Percentiles rank a stretch among this genome's conserved stretches.
Evolutionary conservation across 768 basidiomycete genomes (phyloP).

Genomic region (Rhizopogon sp.): DNA sequence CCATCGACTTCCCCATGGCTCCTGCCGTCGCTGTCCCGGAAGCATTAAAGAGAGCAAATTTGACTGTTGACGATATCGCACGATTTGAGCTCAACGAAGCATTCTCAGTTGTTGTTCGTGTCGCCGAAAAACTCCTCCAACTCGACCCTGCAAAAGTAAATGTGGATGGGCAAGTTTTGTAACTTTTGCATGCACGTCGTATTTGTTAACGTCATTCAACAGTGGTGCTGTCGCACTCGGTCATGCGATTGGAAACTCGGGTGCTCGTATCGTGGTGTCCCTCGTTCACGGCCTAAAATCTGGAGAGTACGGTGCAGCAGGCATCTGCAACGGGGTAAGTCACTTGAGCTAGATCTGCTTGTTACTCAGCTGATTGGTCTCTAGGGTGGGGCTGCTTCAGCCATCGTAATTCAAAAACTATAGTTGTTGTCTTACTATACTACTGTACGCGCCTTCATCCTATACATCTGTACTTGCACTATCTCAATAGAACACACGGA

Average conservation of each 20-base stretch:
- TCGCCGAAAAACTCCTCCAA: slow-evolving; percentile 85
- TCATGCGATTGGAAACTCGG: slow-evolving; percentile 95
- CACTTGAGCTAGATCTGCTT: neutral
- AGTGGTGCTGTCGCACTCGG: slow-evolving; percentile 97
- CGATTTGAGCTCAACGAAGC: slow-evolving; percentile 98
- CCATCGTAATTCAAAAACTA: slow-evolving; percentile 83
- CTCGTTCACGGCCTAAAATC: slow-evolving; percentile 87
- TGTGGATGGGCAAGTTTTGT: slow-evolving; percentile 62
- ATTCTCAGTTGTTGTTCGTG: slow-evolving; percentile 89
- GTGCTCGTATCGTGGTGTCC: slow-evolving; percentile 90
- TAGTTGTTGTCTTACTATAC: slow-evolving; percentile 31
- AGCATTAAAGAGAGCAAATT: slow-evolving; percentile 82
- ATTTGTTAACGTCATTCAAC: slow-evolving; percentile 14
- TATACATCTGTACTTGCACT: slow-evolving; percentile 6
- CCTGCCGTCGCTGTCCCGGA: slow-evolving; percentile 88
- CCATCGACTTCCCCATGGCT: slow-evolving; percentile 95
- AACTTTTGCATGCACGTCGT: neutral
- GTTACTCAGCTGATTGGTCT: slow-evolving; percentile 11
- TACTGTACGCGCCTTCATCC: slow-evolving; percentile 9
- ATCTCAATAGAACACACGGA: slow-evolving; percentile 5
- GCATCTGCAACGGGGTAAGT: slow-evolving; percentile 94
- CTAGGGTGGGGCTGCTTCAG: slow-evolving; percentile 90
- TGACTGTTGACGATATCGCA: slow-evolving; percentile 81
- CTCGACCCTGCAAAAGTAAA: slow-evolving; percentile 90
- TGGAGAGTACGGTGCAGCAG: slow-evolving; percentile 93